phyloP scores from a whole-genome alignment of 1,284 basidiomycete species.

The Grifola frondosa region DNA sequence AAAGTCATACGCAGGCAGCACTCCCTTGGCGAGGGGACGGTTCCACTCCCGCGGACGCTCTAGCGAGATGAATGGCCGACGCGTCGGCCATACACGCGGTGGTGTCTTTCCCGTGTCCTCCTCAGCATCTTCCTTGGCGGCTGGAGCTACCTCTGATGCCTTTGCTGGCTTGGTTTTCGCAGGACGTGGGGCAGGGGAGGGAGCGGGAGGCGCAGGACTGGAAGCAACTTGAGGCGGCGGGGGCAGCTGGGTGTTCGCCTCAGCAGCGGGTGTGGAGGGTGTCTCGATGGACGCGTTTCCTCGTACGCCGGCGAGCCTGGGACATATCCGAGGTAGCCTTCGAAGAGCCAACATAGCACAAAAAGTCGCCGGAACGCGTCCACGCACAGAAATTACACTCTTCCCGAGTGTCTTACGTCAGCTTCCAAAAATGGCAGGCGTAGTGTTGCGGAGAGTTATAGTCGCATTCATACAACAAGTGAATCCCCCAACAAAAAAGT shows the following conservation, averaged over 20 bases:
- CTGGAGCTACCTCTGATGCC: slow-evolving; percentile 1
- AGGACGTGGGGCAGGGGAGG: too few relatives aligned
- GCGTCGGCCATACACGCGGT: slow-evolving; percentile 22
- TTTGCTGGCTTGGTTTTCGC: slow-evolving; percentile 15
- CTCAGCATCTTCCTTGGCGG: slow-evolving; percentile 1
- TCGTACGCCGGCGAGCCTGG: slow-evolving; percentile 23
- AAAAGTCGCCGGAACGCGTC: slow-evolving; percentile 4
- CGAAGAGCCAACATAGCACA: slow-evolving; percentile 28
- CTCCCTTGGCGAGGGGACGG: slow-evolving; percentile 62
- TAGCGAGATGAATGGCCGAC: slow-evolving; percentile 49
- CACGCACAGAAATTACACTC: slow-evolving; percentile 13
- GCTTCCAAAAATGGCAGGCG: too few relatives aligned
- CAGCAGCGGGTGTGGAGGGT: slow-evolving; percentile 8
- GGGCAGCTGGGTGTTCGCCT: slow-evolving; percentile 14
- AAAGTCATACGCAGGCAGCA: slow-evolving; percentile 81
- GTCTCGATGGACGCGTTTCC: slow-evolving; percentile 30
- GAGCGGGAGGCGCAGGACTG: too few relatives aligned
- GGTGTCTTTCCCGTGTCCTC: slow-evolving; percentile 10
- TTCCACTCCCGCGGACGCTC: slow-evolving; percentile 61
- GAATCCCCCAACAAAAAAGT: too few relatives aligned
- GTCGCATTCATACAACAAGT: too few relatives aligned
- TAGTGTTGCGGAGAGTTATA: too few relatives aligned
- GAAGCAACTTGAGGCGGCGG: slow-evolving; percentile 19
- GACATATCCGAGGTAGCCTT: slow-evolving; percentile 23
- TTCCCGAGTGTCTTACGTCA: background rate